These are phyloP conservation scores for Hypholoma sublateritium DNA, from an alignment of 768 basidiomycete genomes.

Conservation along the genomic window DNA sequence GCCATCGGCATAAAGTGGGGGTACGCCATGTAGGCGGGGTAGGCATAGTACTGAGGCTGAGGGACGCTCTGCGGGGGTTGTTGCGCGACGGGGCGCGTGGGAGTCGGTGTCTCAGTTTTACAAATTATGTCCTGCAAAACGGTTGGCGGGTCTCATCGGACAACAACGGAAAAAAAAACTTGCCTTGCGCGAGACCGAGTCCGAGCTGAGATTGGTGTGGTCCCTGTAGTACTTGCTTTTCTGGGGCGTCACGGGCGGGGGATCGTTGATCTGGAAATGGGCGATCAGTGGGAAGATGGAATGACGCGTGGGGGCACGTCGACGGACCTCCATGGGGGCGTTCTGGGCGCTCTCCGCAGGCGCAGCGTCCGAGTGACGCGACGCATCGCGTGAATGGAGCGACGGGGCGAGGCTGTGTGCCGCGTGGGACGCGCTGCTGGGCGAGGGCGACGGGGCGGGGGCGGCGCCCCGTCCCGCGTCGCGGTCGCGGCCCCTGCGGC, in stretches of 20 bases:
- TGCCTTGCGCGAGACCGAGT: slow-evolving; percentile 29
- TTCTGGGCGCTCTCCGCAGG: slow-evolving; percentile 28
- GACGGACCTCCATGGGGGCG: slow-evolving; percentile 40
- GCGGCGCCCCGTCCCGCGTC: slow-evolving; percentile 29
- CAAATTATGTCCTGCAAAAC: slow-evolving; percentile 27
- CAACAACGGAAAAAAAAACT: slow-evolving; percentile 11
- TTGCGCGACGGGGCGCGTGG: slow-evolving; percentile 32
- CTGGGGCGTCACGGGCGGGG: slow-evolving; percentile 55
- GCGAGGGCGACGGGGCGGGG: slow-evolving; percentile 50
- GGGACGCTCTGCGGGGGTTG: slow-evolving; percentile 25
- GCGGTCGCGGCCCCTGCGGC: slow-evolving; percentile 49
- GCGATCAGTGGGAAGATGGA: slow-evolving; percentile 9
- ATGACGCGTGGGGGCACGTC: slow-evolving; percentile 32
- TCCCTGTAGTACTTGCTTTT: slow-evolving; percentile 63
- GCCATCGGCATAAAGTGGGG: slow-evolving; percentile 37
- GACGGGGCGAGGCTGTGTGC: slow-evolving; percentile 46
- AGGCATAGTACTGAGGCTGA: slow-evolving; percentile 33
- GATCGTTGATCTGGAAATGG: slow-evolving; percentile 17
- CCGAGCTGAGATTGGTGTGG: slow-evolving; percentile 38
- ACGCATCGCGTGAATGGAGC: slow-evolving; percentile 57
- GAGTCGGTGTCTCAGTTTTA: slow-evolving; percentile 47
- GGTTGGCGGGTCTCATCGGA: slow-evolving; percentile 18
- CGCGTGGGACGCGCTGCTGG: slow-evolving; percentile 47
- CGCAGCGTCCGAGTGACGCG: slow-evolving; percentile 33
- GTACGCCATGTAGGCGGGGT: slow-evolving; percentile 40